Evolutionary conservation across 495 filamentous ascomycete genomes (phyloP), one percentile per base, ranked within the genome.

Genomic region (Darksidea phi): DNA sequence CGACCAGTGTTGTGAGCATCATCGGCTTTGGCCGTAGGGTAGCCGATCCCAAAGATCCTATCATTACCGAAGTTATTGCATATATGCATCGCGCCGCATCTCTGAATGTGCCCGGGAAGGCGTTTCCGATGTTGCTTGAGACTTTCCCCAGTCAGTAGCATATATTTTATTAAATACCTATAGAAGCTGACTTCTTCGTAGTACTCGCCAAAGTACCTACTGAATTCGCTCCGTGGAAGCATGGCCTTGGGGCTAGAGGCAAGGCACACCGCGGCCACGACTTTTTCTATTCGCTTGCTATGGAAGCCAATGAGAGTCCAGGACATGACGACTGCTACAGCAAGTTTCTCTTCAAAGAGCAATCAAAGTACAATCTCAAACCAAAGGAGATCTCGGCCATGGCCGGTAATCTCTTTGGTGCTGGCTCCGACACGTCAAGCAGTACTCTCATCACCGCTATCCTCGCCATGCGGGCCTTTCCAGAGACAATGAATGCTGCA

Each of bases 71-170:
- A 48, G 75, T 78, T 6, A 77, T 79, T 72, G 65, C 66, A 13
- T 58, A 73, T 13, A 76, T 76, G 73, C 73, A 74, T 21, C 41
- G 43, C 8, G 73, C 73, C 1, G 71, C 72, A 13, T 68, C 70
- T 48, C 59, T 76, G 43, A 74, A 74, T 62, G 73, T 74, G 20
- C 83, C 83, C 1, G 82, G 82, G 15, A 85, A 82, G 61, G 76
- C 67, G 0, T 84, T 84, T 54, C 83, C 82, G 3, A 85, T 85
- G 82, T 60, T 84, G 17, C 76, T 84, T 63, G 82, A 84, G 65
- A 84, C 81, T 0, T 85, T 84, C 41, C 81, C 82, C 5, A 71
- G 71, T 74, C 70, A 42, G 67, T 12, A 15, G 24, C 20, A 26
- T 36, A 17, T 15, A 24, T 24, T 20, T 26, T 1, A 37, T 4